Conservation (phyloP, 306 rosid species). For the Heteromeles arbutifolia region DNA sequence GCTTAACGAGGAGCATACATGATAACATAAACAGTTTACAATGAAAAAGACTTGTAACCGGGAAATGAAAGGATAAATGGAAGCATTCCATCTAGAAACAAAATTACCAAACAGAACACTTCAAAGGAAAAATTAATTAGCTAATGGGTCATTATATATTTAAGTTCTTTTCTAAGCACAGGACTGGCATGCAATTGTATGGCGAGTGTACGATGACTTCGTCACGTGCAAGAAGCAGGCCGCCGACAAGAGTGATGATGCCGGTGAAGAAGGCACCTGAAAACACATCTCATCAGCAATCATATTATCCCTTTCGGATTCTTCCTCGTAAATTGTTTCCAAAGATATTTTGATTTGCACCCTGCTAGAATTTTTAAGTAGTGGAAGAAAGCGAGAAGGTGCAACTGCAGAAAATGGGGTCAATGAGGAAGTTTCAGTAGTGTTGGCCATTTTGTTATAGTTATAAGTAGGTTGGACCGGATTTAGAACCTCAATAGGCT, state of each 20-base stretch:
- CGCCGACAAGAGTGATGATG: not conserved
- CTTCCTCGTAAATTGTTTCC: conserved; percentile 43
- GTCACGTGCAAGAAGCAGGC: conserved; percentile 21
- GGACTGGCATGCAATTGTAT: conserved; percentile 2
- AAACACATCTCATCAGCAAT: not conserved
- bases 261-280: not conserved
- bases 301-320: not conserved
- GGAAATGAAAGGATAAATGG: not conserved
- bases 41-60: not conserved
- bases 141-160: not conserved
- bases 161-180: conserved; percentile 10
- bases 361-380: conserved; percentile 1
- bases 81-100: not conserved
- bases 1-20: not conserved
- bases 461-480: not conserved
- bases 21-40: not conserved
- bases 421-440: conserved; percentile 8
- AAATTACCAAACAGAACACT: too few species aligned
- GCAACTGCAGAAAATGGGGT: conserved; percentile 39
- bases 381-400: conserved; percentile 11
- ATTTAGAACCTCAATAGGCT: not conserved
- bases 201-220: not conserved
- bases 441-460: not conserved
- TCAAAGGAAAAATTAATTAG: not conserved
- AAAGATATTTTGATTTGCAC: conserved; percentile 17